Evolutionary conservation across 2,329 filamentous ascomycete genomes (phyloP), one percentile per base, ranked within the genome.

Genomic region (Sarocladium kiliense): DNA sequence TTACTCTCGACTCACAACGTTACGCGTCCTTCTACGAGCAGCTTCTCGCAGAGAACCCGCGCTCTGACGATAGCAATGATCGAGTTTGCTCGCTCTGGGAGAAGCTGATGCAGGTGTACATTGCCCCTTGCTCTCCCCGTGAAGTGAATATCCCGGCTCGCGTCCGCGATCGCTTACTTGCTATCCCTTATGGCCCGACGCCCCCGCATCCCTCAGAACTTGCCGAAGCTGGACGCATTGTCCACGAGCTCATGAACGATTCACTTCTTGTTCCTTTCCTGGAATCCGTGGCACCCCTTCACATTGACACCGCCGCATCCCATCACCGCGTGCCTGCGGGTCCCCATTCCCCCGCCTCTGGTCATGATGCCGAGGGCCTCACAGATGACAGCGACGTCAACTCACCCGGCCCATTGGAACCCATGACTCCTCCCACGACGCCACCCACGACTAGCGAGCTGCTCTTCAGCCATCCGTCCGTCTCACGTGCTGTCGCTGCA

Each of bases 201-300:
- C 91, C 93, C 6, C 87, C 87, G 4, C 74, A 84, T 57, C 92
- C 94, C 1, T 82, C 86, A 39, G 82, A 85, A 55, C 77, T 99
- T 16, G 88, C 95, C 58, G 82, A 89, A 53, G 91, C 94, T 19
- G 88, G 96, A 23, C 81, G 82, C 58, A 95, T 96, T 58, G 89
- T 97, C 39, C 92, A 93, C 69, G 94, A 97, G 63, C 77, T 99
- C 55, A 97, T 99, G 92, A 95, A 96, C 64, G 94, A 97, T 68
- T 97, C 92, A 3, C 89, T 97, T 0, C 78, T 97, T 53, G 86
- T 96, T 1, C 92, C 93, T 0, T 99, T 97, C 67, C 79, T 97
- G 54, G 93, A 96, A 59, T 81, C 80, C 0, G 72, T 81, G n/a
- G 64, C 73, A 4, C 65, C 74, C 1, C 61, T 62, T 53, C 71